Percentiles rank a stretch among this genome's conserved stretches.
Conservation (phyloP, 1,139 yeast species). For the Wickerhamiella infanticola region DNA sequence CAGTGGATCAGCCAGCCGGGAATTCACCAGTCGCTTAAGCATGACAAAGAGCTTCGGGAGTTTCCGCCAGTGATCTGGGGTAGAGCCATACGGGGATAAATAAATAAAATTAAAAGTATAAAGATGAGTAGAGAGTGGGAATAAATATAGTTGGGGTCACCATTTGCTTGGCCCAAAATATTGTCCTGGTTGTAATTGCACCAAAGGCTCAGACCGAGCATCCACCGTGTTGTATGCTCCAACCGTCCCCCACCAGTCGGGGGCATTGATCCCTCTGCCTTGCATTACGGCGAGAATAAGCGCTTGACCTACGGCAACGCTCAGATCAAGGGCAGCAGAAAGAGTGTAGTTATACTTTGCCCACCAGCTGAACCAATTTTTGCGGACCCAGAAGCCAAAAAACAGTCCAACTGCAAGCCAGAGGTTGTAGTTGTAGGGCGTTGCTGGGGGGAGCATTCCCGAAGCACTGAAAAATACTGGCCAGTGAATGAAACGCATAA, state of each 20-base stretch:
- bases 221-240: constrained; percentile 19
- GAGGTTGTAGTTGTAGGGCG: constrained; percentile 35
- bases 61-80: background rate
- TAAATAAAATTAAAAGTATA: background rate
- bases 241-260: constrained; percentile 46
- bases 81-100: background rate
- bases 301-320: constrained; percentile 37
- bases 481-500: constrained; percentile 31
- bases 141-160: constrained; percentile 5
- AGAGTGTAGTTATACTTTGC: constrained; percentile 45
- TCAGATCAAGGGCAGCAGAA: constrained; percentile 43
- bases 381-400: constrained; percentile 38
- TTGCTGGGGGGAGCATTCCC: constrained; percentile 39
- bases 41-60: background rate
- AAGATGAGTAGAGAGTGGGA: background rate
- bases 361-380: constrained; percentile 47
- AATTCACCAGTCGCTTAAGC: background rate
- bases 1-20: constrained; percentile 3
- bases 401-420: constrained; percentile 35
- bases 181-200: constrained; percentile 13
- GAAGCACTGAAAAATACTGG: constrained; percentile 39
- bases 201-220: constrained; percentile 13
- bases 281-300: constrained; percentile 33
- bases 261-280: constrained; percentile 24
- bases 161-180: constrained; percentile 20